phyloP scores from a whole-genome alignment of 805 yeast genomes.

The Huiozyma naganishii region DNA sequence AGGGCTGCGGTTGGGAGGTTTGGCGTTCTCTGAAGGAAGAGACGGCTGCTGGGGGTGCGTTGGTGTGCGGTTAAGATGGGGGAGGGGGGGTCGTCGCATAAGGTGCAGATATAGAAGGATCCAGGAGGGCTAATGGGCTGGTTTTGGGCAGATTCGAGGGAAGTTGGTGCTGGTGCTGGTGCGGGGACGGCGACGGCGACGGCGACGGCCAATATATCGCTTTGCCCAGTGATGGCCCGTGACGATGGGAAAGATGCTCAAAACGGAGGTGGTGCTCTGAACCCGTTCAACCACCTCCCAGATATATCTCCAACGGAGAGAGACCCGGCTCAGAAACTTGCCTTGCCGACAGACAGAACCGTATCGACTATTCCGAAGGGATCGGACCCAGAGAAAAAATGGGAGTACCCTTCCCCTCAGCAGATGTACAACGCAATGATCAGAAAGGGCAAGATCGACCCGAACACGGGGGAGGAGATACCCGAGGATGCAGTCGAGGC shows the following conservation, averaged over 20 bases:
- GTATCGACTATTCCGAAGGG: constrained; percentile 85
- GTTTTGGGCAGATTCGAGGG: constrained; percentile 64
- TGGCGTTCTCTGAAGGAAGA: neutral
- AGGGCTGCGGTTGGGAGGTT: neutral
- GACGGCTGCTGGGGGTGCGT: neutral
- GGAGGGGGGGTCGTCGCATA: neutral
- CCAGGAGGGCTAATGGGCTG: constrained; percentile 54
- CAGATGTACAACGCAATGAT: constrained; percentile 98
- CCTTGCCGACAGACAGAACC: constrained; percentile 75
- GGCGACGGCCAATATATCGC: constrained; percentile 16
- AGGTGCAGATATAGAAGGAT: neutral
- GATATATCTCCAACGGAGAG: constrained; percentile 45
- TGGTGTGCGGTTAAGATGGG: neutral
- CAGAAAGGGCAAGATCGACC: constrained; percentile 64
- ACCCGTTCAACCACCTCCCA: constrained; percentile 90
- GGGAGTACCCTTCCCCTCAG: constrained; percentile 99
- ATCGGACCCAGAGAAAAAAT: constrained; percentile 51
- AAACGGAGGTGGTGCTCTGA: constrained; percentile 30
- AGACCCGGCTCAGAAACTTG: constrained; percentile 71
- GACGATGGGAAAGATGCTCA: constrained; percentile 9
- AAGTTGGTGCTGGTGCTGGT: neutral
- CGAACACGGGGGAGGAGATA: constrained; percentile 60
- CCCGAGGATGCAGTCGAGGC: constrained; percentile 93
- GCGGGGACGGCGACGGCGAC: neutral
- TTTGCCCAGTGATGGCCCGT: constrained; percentile 31